These are phyloP conservation scores for Phytophthora syringae DNA, from an alignment of 352 stramenopile genomes.

Conservation along the genomic window DNA sequence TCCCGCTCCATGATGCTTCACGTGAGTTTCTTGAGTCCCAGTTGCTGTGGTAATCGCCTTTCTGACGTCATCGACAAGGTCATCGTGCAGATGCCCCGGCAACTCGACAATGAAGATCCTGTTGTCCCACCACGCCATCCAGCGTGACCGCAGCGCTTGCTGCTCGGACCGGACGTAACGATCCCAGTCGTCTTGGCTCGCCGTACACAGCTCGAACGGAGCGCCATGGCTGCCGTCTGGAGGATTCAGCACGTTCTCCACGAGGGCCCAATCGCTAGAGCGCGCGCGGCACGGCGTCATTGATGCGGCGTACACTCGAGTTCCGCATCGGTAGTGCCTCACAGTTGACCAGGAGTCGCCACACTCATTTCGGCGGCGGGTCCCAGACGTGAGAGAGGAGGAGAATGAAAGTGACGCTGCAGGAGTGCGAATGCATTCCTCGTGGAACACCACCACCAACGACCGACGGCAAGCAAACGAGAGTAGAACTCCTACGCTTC, in stretches of 20 bases:
- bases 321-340: no score
- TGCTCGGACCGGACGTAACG: slow-evolving; percentile 5
- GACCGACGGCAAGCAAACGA: no score
- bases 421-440: no score
- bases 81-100: background rate
- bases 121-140: slow-evolving; percentile 2
- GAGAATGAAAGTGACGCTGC: no score
- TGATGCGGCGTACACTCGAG: background rate
- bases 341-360: no score
- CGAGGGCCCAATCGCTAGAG: background rate
- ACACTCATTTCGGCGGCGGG: no score
- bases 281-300: background rate
- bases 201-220: slow-evolving; percentile 7
- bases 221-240: no score
- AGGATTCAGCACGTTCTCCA: slow-evolving; percentile 5
- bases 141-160: background rate
- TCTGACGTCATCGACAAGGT: background rate
- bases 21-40: background rate
- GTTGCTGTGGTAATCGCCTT: background rate
- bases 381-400: no score
- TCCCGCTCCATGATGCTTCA: background rate
- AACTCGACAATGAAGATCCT: slow-evolving; percentile 7
- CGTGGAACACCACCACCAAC: no score
- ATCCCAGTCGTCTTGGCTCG: slow-evolving; percentile 8
- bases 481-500: no score